Evolutionary conservation across 2,329 filamentous ascomycete genomes (phyloP).

Genomic region (Seiridium cupressi): DNA sequence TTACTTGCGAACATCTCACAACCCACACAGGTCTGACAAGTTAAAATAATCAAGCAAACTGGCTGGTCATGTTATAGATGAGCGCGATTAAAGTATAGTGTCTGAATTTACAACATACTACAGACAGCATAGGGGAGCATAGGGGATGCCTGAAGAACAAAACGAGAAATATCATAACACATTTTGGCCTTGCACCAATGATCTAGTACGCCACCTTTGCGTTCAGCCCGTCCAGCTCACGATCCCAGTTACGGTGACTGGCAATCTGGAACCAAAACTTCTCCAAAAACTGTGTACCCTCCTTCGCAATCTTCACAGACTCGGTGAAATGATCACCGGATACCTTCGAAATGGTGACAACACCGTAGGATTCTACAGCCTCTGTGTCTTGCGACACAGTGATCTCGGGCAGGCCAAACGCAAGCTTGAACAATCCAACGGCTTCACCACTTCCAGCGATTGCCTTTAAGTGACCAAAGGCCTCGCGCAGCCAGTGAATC

Average conservation of each 20-base stretch:
- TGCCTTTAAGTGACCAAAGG: conserved; percentile 78
- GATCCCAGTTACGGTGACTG: conserved; percentile 70
- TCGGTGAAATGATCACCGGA: conserved; percentile 60
- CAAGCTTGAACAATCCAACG: conserved; percentile 57
- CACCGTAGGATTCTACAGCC: conserved; percentile 70
- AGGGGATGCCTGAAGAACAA: no score
- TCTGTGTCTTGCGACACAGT: conserved; percentile 40
- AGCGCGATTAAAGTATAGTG: no score
- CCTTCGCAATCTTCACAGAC: conserved; percentile 62
- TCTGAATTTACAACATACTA: no score
- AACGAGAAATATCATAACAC: no score
- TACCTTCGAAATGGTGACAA: conserved; percentile 63
- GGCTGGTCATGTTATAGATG: no score
- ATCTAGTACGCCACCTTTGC: conserved; percentile 66
- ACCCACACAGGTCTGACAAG: no score
- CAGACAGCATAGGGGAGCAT: no score
- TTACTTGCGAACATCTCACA: no score
- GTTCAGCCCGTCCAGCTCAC: conserved; percentile 70
- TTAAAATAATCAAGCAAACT: no score
- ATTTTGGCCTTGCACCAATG: not conserved
- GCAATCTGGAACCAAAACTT: conserved; percentile 69
- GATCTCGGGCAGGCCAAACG: conserved; percentile 42
- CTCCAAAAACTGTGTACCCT: conserved; percentile 66
- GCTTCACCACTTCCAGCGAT: conserved; percentile 75
- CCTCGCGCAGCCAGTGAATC: conserved; percentile 74